phyloP scores from a whole-genome alignment of 495 filamentous ascomycete species.

The Bacidia gigantensis region DNA sequence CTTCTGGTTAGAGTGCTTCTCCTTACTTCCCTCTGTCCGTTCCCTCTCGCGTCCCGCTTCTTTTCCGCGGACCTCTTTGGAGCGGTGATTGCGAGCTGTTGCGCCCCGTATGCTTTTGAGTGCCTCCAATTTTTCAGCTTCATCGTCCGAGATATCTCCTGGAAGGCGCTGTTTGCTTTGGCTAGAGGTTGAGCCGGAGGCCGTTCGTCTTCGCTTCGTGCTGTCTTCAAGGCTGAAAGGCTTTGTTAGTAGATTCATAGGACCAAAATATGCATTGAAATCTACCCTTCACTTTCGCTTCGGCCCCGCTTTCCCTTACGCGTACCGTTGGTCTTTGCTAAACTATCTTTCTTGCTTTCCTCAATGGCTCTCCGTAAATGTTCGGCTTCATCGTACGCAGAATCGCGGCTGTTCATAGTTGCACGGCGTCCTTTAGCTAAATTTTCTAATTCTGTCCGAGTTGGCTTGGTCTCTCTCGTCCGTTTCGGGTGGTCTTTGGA shows the following conservation, averaged over 20 bases:
- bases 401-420: conserved; percentile 95
- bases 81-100: conserved; percentile 50
- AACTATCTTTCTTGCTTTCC: conserved; percentile 69
- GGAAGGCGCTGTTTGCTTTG: conserved; percentile 34
- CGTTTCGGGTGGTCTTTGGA: conserved; percentile 33
- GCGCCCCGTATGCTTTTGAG: conserved; percentile 52
- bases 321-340: conserved; percentile 33
- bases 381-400: conserved; percentile 92
- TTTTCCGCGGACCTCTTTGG: conserved; percentile 56
- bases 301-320: conserved; percentile 57
- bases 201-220: conserved; percentile 58
- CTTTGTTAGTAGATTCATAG: neutral
- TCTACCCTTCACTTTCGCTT: conserved; percentile 84
- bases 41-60: conserved; percentile 51
- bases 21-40: conserved; percentile 56
- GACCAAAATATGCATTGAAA: conserved; percentile 15
- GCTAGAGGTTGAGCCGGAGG: conserved; percentile 46
- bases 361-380: conserved; percentile 79
- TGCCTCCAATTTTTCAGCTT: conserved; percentile 32
- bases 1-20: conserved; percentile 58
- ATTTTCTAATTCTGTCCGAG: conserved; percentile 31
- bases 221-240: conserved; percentile 37
- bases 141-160: conserved; percentile 59
- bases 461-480: conserved; percentile 32
- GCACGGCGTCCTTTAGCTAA: conserved; percentile 63